These are phyloP conservation scores for Pichia sp. DNA, from an alignment of 1,139 yeast species.

Conservation along the genomic window DNA sequence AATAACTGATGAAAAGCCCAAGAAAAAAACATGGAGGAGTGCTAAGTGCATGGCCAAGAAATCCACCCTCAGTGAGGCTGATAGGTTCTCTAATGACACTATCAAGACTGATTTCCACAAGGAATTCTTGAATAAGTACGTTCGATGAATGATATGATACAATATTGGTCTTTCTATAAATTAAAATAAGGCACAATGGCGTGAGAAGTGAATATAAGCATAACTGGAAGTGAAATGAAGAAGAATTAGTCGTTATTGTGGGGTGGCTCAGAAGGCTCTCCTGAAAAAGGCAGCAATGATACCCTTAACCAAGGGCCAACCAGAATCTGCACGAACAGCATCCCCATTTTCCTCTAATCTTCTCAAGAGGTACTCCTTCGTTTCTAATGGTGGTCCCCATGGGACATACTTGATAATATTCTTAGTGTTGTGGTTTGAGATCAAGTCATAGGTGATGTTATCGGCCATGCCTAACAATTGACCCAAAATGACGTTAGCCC, in stretches of 20 bases:
- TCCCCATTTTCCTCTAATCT: slow-evolving; percentile 96
- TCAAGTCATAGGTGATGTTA: slow-evolving; percentile 70
- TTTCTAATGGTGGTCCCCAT: slow-evolving; percentile 96
- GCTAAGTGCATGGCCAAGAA: slow-evolving; percentile 4
- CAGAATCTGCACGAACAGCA: slow-evolving; percentile 85
- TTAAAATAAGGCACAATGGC: no score
- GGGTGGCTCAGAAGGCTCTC: slow-evolving; percentile 31
- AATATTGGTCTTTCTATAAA: no score
- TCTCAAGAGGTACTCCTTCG: slow-evolving; percentile 84
- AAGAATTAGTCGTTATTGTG: no score
- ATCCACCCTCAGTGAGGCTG: slow-evolving; percentile 4
- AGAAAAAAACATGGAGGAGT: slow-evolving; percentile 40
- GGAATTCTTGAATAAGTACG: slow-evolving; percentile 60
- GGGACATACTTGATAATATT: slow-evolving; percentile 92
- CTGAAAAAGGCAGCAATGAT: slow-evolving; percentile 38
- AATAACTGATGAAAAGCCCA: no score
- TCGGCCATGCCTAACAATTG: slow-evolving; percentile 97
- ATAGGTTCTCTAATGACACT: slow-evolving; percentile 55
- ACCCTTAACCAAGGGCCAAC: slow-evolving; percentile 65
- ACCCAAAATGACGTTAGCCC: slow-evolving; percentile 71
- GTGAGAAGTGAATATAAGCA: no score
- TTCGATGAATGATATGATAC: slow-evolving; percentile 30
- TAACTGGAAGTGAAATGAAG: no score
- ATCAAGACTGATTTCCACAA: slow-evolving; percentile 64
- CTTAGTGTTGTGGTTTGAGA: slow-evolving; percentile 54